These are phyloP conservation scores for Alternaria rosae DNA, from an alignment of 2,329 filamentous ascomycete species.

Conservation along the genomic window DNA sequence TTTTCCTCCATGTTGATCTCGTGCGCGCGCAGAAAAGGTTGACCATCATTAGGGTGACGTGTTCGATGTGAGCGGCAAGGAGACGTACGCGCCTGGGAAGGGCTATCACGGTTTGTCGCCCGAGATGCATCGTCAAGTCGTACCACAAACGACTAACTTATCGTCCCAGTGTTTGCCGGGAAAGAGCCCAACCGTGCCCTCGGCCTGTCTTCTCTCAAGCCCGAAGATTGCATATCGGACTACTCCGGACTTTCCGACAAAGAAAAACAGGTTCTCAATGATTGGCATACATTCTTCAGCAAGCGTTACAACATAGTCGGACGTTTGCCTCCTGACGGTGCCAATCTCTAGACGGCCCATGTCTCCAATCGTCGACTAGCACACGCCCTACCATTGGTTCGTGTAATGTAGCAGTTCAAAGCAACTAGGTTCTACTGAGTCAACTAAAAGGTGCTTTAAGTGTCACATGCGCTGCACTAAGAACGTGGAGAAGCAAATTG, in stretches of 20 bases:
- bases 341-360: conserved; percentile 20
- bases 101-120: conserved; percentile 79
- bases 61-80: conserved; percentile 92
- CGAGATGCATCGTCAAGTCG: background rate
- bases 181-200: conserved; percentile 95
- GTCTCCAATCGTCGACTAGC: background rate
- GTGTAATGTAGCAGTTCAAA: background rate
- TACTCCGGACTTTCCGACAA: conserved; percentile 86
- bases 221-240: conserved; percentile 79
- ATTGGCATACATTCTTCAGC: conserved; percentile 96
- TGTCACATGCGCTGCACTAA: background rate
- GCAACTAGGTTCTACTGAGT: background rate
- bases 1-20: background rate
- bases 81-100: conserved; percentile 81
- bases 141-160: conserved; percentile 9
- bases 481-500: background rate
- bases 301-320: conserved; percentile 95
- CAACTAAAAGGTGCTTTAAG: background rate
- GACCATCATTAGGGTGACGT: conserved; percentile 73
- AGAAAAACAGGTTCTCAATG: conserved; percentile 82
- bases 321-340: conserved; percentile 34
- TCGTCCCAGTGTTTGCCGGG: conserved; percentile 82
- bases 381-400: background rate
- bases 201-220: conserved; percentile 83
- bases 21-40: conserved; percentile 5